phyloP scores from a whole-genome alignment of 2,329 filamentous ascomycete species.

The Ophiostoma piceae region DNA sequence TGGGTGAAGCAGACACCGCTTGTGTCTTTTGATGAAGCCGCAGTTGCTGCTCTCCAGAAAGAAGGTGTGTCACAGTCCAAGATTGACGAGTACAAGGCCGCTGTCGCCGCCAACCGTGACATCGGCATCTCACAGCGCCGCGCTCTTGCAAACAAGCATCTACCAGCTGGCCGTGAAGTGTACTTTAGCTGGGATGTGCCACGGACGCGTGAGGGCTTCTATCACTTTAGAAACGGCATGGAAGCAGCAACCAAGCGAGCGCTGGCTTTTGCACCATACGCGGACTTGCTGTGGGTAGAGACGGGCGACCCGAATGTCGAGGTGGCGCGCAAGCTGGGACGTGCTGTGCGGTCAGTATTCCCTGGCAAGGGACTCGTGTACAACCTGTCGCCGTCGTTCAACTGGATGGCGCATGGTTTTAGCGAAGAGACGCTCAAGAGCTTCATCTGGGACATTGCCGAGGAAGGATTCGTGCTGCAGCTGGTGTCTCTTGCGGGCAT shows the following conservation, averaged over 20 bases:
- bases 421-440: conserved; percentile 72
- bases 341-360: conserved; percentile 62
- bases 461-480: conserved; percentile 72
- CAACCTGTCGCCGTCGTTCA: conserved; percentile 94
- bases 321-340: conserved; percentile 69
- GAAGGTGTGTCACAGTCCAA: conserved; percentile 59
- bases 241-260: conserved; percentile 86
- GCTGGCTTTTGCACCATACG: conserved; percentile 83
- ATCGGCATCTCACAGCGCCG: conserved; percentile 75
- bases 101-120: conserved; percentile 60
- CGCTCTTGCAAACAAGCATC: conserved; percentile 61
- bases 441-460: conserved; percentile 95
- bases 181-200: conserved; percentile 89
- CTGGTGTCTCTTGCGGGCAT: conserved; percentile 62
- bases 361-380: conserved; percentile 90
- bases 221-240: conserved; percentile 83
- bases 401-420: conserved; percentile 97
- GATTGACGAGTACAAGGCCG: conserved; percentile 61
- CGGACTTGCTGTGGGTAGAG: conserved; percentile 95
- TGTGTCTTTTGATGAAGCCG: conserved; percentile 88
- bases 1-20: conserved; percentile 87
- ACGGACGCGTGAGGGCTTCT: conserved; percentile 87
- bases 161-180: conserved; percentile 53
- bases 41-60: conserved; percentile 64
- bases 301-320: conserved; percentile 81